Evolutionary conservation across 1,139 yeast species (phyloP).

Genomic region (Yamadazyma taylorii): DNA sequence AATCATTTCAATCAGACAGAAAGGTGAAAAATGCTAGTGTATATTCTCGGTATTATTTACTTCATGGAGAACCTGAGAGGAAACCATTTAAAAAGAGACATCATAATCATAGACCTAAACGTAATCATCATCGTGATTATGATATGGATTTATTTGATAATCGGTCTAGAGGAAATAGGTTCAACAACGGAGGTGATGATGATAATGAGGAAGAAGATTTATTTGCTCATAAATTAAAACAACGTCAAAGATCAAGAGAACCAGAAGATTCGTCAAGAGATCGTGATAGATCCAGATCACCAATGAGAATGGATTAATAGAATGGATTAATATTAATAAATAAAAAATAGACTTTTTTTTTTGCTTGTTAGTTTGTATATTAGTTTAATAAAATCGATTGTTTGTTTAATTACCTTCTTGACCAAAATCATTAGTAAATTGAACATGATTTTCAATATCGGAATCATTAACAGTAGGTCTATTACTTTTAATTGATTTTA

Average conservation of each 20-base stretch:
- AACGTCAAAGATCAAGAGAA: conserved; percentile 13
- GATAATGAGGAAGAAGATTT: conserved; percentile 36
- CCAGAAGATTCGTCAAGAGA: conserved; percentile 13
- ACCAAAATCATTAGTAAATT: conserved; percentile 93
- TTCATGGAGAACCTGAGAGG: conserved; percentile 75
- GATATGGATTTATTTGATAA: conserved; percentile 31
- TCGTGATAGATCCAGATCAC: conserved; percentile 15
- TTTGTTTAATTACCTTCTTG: conserved; percentile 78
- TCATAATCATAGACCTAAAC: conserved; percentile 10
- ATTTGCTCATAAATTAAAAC: conserved; percentile 32
- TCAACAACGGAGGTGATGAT: conserved; percentile 18
- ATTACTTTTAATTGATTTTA: conserved; percentile 86
- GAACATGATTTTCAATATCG: conserved; percentile 79
- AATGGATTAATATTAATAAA: no score
- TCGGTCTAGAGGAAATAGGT: conserved; percentile 8
- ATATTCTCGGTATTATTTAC: conserved; percentile 63
- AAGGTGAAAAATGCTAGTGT: conserved; percentile 60
- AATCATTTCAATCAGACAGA: conserved; percentile 53
- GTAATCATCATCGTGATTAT: conserved; percentile 25
- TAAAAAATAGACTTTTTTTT: no score
- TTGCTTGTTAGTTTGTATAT: not conserved
- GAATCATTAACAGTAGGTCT: conserved; percentile 91
- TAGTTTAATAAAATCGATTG: not conserved
- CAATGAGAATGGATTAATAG: conserved; percentile 9
- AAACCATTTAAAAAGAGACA: conserved; percentile 23